Conservation (phyloP, 257 asterid genomes). For the Solanum chmielewskii region DNA sequence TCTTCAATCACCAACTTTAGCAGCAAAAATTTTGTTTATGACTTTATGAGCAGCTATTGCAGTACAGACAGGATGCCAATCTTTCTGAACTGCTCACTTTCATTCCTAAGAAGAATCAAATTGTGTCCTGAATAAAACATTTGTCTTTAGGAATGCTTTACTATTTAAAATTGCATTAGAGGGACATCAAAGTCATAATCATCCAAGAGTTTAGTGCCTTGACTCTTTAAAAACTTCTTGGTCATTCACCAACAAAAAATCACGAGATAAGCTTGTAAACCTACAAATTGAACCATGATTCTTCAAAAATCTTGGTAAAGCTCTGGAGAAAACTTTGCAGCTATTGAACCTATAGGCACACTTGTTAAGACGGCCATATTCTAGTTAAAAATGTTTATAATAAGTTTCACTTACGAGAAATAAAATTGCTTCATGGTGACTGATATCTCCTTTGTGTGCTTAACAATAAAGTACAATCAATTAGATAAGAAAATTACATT, state of each 20-base stretch:
- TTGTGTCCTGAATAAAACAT: conserved; percentile 61
- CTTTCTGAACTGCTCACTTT: conserved; percentile 50
- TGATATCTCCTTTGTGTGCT: neutral
- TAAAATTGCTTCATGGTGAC: neutral
- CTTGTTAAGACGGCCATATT: neutral
- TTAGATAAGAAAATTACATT: neutral
- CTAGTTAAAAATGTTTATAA: neutral
- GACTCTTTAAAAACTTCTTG: neutral
- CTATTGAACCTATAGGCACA: conserved; percentile 61
- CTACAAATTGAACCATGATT: conserved; percentile 35
- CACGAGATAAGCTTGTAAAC: conserved; percentile 13
- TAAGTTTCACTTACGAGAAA: neutral
- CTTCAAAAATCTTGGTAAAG: conserved; percentile 64
- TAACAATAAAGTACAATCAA: neutral
- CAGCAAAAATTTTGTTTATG: conserved; percentile 57
- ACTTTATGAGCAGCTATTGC: conserved; percentile 58
- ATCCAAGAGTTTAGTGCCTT: neutral
- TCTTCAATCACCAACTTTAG: conserved; percentile 95
- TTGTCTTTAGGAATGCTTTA: conserved; percentile 70
- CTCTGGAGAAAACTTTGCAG: conserved; percentile 95
- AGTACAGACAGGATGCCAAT: conserved; percentile 92
- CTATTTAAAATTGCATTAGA: conserved; percentile 32
- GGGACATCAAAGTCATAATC: conserved; percentile 38
- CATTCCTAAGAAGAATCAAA: conserved; percentile 34
- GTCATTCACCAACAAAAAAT: neutral